Evolutionary conservation across 805 yeast genomes (phyloP).

Genomic region (Trichomonascus vanleenenianus): DNA sequence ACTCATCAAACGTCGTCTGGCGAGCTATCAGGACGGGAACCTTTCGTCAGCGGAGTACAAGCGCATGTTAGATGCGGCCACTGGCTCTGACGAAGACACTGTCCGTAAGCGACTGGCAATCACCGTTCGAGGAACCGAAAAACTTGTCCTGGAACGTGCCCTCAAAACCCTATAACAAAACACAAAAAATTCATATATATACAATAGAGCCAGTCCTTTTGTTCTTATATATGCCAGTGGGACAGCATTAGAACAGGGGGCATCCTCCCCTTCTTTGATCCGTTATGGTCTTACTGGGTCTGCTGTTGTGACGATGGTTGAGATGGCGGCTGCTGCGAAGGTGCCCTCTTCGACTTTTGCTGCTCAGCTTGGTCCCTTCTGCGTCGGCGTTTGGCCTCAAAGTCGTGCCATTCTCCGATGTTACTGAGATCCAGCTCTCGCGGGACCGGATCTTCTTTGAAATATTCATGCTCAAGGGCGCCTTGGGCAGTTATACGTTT

Average conservation of each 20-base stretch:
- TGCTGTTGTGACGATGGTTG: neutral
- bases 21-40: slow-evolving; percentile 18
- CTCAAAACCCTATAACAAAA: slow-evolving; percentile 2
- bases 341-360: slow-evolving; percentile 13
- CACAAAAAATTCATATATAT: neutral
- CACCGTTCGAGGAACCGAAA: slow-evolving; percentile 26
- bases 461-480: slow-evolving; percentile 68
- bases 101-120: slow-evolving; percentile 14
- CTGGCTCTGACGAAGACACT: slow-evolving; percentile 4
- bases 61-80: slow-evolving; percentile 8
- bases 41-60: slow-evolving; percentile 19
- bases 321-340: no score
- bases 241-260: neutral
- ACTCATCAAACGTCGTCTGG: slow-evolving; percentile 11
- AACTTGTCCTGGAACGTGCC: slow-evolving; percentile 21
- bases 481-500: slow-evolving; percentile 58
- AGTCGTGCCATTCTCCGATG: slow-evolving; percentile 96
- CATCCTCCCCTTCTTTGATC: no score
- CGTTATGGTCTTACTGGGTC: neutral
- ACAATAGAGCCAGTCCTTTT: neutral
- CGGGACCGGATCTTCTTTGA: slow-evolving; percentile 58
- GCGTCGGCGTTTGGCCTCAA: slow-evolving; percentile 79
- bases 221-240: neutral
- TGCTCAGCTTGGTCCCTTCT: slow-evolving; percentile 31
- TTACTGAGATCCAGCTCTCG: slow-evolving; percentile 47